Conservation (phyloP, 768 basidiomycete species). For the Candolleomyces efflorescens region DNA sequence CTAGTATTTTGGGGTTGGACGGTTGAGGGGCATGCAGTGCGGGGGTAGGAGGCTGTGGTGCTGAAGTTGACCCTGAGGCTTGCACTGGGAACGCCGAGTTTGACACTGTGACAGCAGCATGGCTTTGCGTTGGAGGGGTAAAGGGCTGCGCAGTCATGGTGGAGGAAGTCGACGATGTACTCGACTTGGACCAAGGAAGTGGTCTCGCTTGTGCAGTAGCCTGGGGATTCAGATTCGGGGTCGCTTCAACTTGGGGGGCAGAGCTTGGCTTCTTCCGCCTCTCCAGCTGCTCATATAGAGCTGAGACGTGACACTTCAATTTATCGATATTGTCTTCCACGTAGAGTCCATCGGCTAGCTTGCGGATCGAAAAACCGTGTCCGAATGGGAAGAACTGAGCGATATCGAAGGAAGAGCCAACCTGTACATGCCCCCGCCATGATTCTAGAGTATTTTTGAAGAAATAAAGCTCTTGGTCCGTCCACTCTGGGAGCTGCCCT, state of each 20-base stretch:
- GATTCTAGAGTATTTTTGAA: not conserved
- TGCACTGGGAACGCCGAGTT: no score
- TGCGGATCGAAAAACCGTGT: not conserved
- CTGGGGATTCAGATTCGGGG: not conserved
- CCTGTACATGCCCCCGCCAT: not conserved
- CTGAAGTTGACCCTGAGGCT: no score
- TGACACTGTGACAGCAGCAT: no score
- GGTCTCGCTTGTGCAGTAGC: not conserved
- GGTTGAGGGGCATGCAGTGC: no score
- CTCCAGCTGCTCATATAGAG: not conserved
- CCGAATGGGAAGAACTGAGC: not conserved
- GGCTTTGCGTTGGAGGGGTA: not conserved
- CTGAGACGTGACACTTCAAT: not conserved
- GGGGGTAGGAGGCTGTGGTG: no score
- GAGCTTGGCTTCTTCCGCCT: not conserved
- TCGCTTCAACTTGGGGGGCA: no score
- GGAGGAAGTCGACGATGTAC: not conserved
- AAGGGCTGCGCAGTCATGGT: not conserved
- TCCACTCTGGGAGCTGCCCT: no score
- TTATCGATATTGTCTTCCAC: not conserved
- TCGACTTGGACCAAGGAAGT: not conserved
- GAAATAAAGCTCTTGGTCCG: not conserved
- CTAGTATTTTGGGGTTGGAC: no score
- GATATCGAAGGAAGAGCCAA: not conserved
- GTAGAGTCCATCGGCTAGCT: not conserved